Conservation (phyloP, 495 filamentous ascomycete genomes). For the Neurospora pannonica region DNA sequence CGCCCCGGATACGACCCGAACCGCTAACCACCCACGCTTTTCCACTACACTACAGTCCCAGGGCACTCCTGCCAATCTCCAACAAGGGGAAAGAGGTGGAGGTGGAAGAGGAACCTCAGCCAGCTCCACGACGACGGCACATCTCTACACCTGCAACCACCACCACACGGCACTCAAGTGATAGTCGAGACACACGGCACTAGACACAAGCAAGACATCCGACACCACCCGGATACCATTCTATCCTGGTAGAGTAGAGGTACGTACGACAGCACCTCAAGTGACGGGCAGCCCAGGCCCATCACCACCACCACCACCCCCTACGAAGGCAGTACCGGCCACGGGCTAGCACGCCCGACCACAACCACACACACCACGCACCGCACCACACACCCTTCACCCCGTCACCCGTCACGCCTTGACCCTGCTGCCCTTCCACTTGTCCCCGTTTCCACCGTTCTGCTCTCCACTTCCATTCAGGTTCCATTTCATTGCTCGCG, state of each 20-base stretch:
- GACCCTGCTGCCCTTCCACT: conserved; percentile 10
- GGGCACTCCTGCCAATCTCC: background rate
- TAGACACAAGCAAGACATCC: background rate
- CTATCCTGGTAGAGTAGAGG: background rate
- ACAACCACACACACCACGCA: background rate
- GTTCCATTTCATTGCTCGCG: conserved; percentile 17
- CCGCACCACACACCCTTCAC: background rate
- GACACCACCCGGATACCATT: background rate
- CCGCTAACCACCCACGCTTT: background rate
- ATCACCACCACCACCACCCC: background rate
- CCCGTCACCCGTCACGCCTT: background rate
- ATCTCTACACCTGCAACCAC: background rate
- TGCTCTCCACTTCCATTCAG: background rate
- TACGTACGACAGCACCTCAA: background rate
- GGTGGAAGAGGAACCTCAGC: background rate
- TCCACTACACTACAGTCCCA: background rate
- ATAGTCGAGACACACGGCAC: background rate
- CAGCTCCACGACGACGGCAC: background rate
- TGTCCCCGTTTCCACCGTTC: background rate
- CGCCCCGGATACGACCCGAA: background rate
- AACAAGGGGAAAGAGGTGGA: background rate
- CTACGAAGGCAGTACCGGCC: background rate
- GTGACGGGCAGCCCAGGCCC: background rate
- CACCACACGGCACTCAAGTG: background rate
- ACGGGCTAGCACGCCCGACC: background rate